Evolutionary conservation across 1,284 basidiomycete genomes (phyloP).

Genomic region (Inonotus obliquus): DNA sequence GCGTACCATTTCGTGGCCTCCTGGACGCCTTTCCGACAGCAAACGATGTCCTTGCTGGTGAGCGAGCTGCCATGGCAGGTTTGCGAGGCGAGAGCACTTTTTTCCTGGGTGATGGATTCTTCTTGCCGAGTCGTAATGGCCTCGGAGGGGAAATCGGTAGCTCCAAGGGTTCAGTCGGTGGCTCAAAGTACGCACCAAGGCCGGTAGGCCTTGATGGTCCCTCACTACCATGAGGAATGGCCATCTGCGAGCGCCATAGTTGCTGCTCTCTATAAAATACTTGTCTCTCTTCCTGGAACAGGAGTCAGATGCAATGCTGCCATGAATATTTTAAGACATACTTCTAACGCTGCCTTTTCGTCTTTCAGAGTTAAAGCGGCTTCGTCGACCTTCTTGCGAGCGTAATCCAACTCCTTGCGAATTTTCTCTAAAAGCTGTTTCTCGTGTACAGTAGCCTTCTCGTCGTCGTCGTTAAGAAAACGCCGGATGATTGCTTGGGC

Average conservation of each 20-base stretch:
- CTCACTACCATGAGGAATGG: constrained; percentile 11
- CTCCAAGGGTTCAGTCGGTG: constrained; percentile 17
- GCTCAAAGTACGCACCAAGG: constrained; percentile 18
- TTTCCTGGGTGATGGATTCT: constrained; percentile 38
- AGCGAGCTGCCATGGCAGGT: background rate
- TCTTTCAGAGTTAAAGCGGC: constrained; percentile 57
- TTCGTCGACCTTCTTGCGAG: constrained; percentile 62
- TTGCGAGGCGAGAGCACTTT: background rate
- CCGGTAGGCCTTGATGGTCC: constrained; percentile 2
- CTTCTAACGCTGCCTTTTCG: constrained; percentile 67
- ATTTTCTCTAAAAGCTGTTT: constrained; percentile 46
- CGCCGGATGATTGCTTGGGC: constrained; percentile 16
- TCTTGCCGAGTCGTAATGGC: constrained; percentile 24
- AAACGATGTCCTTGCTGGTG: constrained; percentile 10
- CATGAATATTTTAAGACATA: constrained; percentile 27
- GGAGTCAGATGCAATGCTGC: background rate
- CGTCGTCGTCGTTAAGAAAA: constrained; percentile 43
- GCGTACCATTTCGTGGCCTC: constrained; percentile 5
- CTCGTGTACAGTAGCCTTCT: constrained; percentile 53
- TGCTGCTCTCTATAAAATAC: constrained; percentile 30
- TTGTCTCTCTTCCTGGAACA: constrained; percentile 46
- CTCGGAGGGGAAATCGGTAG: constrained; percentile 5
- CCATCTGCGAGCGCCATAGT: constrained; percentile 17
- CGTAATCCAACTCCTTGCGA: constrained; percentile 56
- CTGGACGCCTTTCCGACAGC: constrained; percentile 15